phyloP scores from a whole-genome alignment of 2,329 filamentous ascomycete species.

The Ophiostoma montium region DNA sequence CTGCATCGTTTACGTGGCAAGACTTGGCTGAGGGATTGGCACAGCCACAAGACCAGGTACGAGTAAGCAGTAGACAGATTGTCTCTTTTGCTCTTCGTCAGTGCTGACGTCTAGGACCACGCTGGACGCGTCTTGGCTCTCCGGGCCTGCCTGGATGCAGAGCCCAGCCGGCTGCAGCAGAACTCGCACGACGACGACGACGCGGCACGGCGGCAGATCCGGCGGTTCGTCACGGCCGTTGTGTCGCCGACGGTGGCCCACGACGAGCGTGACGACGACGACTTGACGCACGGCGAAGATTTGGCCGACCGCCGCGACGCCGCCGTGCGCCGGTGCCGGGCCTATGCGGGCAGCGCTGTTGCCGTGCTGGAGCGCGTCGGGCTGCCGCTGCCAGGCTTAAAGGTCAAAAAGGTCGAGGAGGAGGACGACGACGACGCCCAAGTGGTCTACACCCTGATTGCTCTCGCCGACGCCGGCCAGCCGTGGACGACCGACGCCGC shows the following conservation, averaged over 20 bases:
- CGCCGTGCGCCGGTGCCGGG: conserved; percentile 5
- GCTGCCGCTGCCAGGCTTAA: conserved; percentile 4
- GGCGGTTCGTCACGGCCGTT: conserved; percentile 6
- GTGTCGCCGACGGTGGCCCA: conserved; percentile 8
- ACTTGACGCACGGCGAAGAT: conserved; percentile 1
- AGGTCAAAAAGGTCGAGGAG: neutral
- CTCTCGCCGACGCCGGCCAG: conserved; percentile 18
- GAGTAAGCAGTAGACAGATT: too few relatives aligned
- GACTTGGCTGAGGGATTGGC: conserved; percentile 8
- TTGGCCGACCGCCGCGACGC: neutral
- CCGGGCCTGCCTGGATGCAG: conserved; percentile 3
- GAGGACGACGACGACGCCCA: conserved; percentile 9
- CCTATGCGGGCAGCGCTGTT: neutral
- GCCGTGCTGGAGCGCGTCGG: conserved; percentile 9
- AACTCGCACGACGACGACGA: neutral
- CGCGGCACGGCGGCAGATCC: neutral
- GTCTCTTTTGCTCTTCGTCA: neutral
- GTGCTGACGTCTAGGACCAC: neutral
- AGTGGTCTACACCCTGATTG: conserved; percentile 21
- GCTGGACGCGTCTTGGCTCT: conserved; percentile 4
- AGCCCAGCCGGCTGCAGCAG: conserved; percentile 1
- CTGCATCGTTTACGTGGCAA: conserved; percentile 5
- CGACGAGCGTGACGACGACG: neutral
- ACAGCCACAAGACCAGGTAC: conserved; percentile 1
- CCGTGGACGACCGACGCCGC: conserved; percentile 20